A percentile compares a stretch with the other conserved stretches of the same genome.
Conservation (phyloP, 2,329 filamentous ascomycete genomes). For the Exserohilum rostratum region DNA sequence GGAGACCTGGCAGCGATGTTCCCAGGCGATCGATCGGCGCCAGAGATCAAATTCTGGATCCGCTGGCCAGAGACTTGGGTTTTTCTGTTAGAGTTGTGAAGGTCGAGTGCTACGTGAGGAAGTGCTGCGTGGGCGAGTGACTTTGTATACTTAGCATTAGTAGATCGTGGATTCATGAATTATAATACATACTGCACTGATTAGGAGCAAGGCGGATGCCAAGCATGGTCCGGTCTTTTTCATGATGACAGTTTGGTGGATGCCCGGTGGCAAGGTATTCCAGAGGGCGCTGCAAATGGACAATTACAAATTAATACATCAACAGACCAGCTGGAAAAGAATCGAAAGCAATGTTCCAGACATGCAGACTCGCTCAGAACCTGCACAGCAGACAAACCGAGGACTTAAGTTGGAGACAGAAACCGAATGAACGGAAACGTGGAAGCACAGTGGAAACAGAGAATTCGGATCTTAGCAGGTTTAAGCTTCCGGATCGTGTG, state of each 20-base stretch:
- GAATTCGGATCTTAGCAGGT: constrained; percentile 33
- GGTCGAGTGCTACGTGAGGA: constrained; percentile 33
- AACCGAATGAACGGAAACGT: constrained; percentile 19
- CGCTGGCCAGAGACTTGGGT: constrained; percentile 32
- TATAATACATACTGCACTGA: constrained; percentile 36
- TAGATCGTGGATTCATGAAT: neutral
- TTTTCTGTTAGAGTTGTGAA: constrained; percentile 28
- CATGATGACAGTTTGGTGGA: constrained; percentile 28
- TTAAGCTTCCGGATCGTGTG: constrained; percentile 32
- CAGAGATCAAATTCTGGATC: constrained; percentile 34
- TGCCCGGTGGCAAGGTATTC: neutral
- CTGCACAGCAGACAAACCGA: constrained; percentile 44
- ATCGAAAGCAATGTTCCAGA: constrained; percentile 36
- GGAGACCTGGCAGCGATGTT: constrained; percentile 21
- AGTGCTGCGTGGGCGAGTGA: constrained; percentile 30
- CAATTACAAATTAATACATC: constrained; percentile 40
- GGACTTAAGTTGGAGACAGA: constrained; percentile 36
- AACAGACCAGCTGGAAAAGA: constrained; percentile 46
- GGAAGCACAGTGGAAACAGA: constrained; percentile 22
- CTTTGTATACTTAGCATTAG: constrained; percentile 30
- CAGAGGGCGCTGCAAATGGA: neutral
- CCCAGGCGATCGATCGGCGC: constrained; percentile 22
- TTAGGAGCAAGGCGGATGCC: constrained; percentile 36
- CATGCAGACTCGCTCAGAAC: constrained; percentile 43
- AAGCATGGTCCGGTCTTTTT: constrained; percentile 35